Conservation (phyloP, 108 stramenopile genomes). For the Cyclotella choctawhatcheeana region DNA sequence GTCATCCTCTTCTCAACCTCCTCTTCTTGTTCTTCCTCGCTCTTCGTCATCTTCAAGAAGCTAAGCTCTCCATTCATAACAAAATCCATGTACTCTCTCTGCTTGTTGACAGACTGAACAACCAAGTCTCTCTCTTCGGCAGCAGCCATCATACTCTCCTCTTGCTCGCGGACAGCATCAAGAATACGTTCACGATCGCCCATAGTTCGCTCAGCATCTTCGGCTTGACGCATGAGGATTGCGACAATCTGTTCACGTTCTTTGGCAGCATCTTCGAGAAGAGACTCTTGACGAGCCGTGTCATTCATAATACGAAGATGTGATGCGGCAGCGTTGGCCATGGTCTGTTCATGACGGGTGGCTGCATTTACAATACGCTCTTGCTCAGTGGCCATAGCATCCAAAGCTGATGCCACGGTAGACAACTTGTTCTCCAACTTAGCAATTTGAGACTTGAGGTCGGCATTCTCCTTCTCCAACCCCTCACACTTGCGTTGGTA, state of each 20-base stretch:
- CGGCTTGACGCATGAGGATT: conserved; percentile 62
- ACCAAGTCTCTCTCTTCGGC: conserved; percentile 54
- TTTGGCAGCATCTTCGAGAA: conserved; percentile 56
- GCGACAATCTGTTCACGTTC: conserved; percentile 65
- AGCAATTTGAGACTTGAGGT: conserved; percentile 52
- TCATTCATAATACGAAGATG: conserved; percentile 62
- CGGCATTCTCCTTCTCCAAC: conserved; percentile 61
- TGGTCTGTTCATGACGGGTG: conserved; percentile 58
- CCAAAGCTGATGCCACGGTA: conserved; percentile 61
- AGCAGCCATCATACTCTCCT: conserved; percentile 41
- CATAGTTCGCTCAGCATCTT: conserved; percentile 51
- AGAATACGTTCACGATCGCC: conserved; percentile 53
- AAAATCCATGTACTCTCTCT: conserved; percentile 58
- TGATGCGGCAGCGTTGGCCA: conserved; percentile 46
- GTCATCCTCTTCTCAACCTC: conserved; percentile 21
- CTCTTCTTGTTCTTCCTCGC: conserved; percentile 47
- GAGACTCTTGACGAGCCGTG: conserved; percentile 52
- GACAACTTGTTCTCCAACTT: conserved; percentile 60
- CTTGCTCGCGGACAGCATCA: conserved; percentile 57
- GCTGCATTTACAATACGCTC: conserved; percentile 65
- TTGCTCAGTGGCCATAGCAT: conserved; percentile 69
- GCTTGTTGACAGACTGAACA: conserved; percentile 54
- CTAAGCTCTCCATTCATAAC: conserved; percentile 55
- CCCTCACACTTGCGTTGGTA: conserved; percentile 49
- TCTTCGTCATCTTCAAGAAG: conserved; percentile 50